These are phyloP conservation scores for Syncephalastrum contaminatum DNA, from an alignment of 371 early-diverging fungal genomes.

Conservation along the genomic window DNA sequence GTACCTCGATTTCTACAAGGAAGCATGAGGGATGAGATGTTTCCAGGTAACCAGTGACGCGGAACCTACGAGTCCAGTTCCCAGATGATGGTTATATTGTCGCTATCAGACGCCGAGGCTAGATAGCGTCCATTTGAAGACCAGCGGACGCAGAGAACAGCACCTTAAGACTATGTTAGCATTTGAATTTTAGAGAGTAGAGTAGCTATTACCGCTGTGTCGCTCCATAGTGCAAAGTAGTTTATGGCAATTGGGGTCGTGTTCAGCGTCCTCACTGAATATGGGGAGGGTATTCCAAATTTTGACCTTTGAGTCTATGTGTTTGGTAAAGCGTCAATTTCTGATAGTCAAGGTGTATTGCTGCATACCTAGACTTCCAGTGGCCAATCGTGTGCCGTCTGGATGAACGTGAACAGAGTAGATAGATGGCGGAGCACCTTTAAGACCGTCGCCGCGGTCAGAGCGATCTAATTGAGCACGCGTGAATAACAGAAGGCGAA, in stretches of 20 bases:
- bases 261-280: constrained; percentile 51
- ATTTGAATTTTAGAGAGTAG: too few relatives aligned
- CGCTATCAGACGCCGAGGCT: constrained; percentile 88
- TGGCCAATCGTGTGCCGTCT: constrained; percentile 78
- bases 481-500: neutral
- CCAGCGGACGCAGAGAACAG: constrained; percentile 92
- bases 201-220: constrained; percentile 69
- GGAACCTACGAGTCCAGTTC: constrained; percentile 63
- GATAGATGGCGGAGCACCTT: constrained; percentile 73
- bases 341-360: neutral
- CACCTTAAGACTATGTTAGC: constrained; percentile 46
- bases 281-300: constrained; percentile 81
- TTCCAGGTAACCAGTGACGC: neutral
- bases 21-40: neutral
- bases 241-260: constrained; percentile 55
- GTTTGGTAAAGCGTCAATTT: constrained; percentile 1
- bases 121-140: constrained; percentile 74
- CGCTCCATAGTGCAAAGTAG: constrained; percentile 79
- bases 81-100: constrained; percentile 91
- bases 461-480: neutral
- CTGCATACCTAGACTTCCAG: constrained; percentile 76
- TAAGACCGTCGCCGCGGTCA: constrained; percentile 22
- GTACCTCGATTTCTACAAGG: constrained; percentile 34
- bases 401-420: constrained; percentile 90
- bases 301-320: constrained; percentile 75